Percentiles rank a stretch among this genome's conserved stretches.
phyloP scores from a whole-genome alignment of 305 asterid genomes.

The Coffea humblotiana region DNA sequence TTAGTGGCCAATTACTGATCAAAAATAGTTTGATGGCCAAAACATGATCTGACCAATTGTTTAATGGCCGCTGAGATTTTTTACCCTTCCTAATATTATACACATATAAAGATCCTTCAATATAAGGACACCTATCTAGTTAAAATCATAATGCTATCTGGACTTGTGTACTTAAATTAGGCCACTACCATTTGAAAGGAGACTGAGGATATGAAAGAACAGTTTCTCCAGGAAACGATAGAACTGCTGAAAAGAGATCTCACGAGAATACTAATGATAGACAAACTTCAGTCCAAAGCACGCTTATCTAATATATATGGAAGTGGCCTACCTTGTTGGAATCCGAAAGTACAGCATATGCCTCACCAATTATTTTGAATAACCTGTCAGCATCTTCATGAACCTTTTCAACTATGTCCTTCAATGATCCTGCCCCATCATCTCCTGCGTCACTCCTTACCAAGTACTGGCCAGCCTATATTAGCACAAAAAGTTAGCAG shows the following conservation, averaged over 20 bases:
- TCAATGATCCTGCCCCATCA: conserved; percentile 59
- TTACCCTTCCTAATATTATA: no score
- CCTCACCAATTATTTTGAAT: conserved; percentile 92
- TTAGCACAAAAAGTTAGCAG: conserved; percentile 25
- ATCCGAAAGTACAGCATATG: conserved; percentile 87
- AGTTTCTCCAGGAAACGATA: neutral
- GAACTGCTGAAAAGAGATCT: neutral
- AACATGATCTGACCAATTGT: no score
- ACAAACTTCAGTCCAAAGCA: neutral
- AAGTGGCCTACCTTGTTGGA: conserved; percentile 57
- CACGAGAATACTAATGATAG: neutral
- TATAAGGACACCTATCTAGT: neutral
- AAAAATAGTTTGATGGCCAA: no score
- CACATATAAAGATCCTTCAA: neutral
- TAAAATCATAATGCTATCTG: neutral
- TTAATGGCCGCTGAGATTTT: no score
- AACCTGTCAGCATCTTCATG: conserved; percentile 85
- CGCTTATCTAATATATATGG: neutral
- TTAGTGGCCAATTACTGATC: no score
- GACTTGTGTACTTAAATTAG: neutral
- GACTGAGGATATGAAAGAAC: neutral
- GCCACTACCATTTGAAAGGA: neutral
- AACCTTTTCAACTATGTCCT: conserved; percentile 71
- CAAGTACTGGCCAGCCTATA: conserved; percentile 79
- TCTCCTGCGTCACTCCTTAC: conserved; percentile 64